Conservation (phyloP, 176 grass and related monocot species). For the Calamus simplicifolius region DNA sequence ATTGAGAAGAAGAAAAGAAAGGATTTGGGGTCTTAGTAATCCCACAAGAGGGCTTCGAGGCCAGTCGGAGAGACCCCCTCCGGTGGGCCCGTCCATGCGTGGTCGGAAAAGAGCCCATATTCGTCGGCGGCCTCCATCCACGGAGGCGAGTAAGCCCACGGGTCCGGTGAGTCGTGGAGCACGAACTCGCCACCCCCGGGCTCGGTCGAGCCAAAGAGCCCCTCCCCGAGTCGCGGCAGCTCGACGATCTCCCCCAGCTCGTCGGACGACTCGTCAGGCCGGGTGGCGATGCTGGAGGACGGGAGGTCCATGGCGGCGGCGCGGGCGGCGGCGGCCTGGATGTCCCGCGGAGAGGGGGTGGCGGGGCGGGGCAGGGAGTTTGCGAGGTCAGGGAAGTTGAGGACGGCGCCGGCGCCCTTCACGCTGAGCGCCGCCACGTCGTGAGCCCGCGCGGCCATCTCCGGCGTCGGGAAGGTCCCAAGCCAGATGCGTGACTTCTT, state of each 20-base stretch:
- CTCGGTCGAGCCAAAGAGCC: neutral
- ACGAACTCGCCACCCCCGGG: neutral
- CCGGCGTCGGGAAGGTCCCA: conserved; percentile 11
- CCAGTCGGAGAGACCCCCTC: neutral
- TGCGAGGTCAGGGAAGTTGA: conserved; percentile 13
- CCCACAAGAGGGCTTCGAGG: neutral
- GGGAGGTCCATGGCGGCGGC: conserved; percentile 2
- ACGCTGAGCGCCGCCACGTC: conserved; percentile 6
- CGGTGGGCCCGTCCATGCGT: neutral
- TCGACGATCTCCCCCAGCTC: conserved; percentile 9
- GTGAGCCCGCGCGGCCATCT: conserved; percentile 20
- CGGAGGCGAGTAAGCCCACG: neutral
- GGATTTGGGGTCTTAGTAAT: too few relatives aligned
- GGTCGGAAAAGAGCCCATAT: neutral
- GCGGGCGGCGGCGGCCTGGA: conserved; percentile 1
- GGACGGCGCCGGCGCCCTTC: conserved; percentile 12
- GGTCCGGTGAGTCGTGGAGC: conserved; percentile 4
- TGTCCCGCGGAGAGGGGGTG: conserved; percentile 1
- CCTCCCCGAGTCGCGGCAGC: conserved; percentile 15
- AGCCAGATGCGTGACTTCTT: conserved; percentile 19
- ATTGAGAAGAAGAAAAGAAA: too few relatives aligned
- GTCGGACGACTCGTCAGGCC: neutral
- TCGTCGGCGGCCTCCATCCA: neutral
- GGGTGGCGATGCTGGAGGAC: neutral
- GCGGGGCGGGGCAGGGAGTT: neutral